Percentiles rank a stretch among this genome's conserved stretches.
Conservation (phyloP, 106 monocot species). For the Hemerocallis citrina region DNA sequence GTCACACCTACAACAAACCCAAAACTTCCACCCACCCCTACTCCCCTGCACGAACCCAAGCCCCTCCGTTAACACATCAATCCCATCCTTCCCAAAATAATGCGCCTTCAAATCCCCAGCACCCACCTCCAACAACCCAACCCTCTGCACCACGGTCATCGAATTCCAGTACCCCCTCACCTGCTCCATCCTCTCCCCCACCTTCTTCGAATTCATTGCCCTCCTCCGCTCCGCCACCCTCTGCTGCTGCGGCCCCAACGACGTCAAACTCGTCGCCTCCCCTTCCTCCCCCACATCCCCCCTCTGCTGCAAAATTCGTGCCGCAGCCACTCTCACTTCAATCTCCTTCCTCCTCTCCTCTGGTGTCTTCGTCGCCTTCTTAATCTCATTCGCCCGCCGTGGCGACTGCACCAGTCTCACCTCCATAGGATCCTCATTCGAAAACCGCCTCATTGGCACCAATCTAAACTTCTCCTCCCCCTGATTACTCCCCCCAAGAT, state of each 20-base stretch:
- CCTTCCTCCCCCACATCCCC: neutral
- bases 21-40: conserved; percentile 56
- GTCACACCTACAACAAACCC: conserved; percentile 60
- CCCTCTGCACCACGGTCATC: conserved; percentile 37
- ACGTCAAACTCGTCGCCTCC: neutral
- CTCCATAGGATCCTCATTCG: conserved; percentile 71
- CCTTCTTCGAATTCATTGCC: conserved; percentile 36
- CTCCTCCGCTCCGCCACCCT: conserved; percentile 42
- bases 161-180: conserved; percentile 60
- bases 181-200: conserved; percentile 50
- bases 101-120: conserved; percentile 47
- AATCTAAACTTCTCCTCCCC: conserved; percentile 74
- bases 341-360: conserved; percentile 89
- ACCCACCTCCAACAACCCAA: conserved; percentile 37
- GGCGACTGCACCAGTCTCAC: conserved; percentile 34
- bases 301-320: conserved; percentile 41
- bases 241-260: conserved; percentile 21
- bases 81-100: conserved; percentile 42
- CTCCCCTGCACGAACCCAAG: conserved; percentile 34
- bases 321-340: conserved; percentile 75
- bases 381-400: conserved; percentile 83
- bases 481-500: conserved; percentile 13
- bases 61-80: conserved; percentile 50
- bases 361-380: conserved; percentile 68
- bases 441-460: conserved; percentile 60